phyloP scores from a whole-genome alignment of 257 asterid species.

The Rauvolfia tetraphylla region DNA sequence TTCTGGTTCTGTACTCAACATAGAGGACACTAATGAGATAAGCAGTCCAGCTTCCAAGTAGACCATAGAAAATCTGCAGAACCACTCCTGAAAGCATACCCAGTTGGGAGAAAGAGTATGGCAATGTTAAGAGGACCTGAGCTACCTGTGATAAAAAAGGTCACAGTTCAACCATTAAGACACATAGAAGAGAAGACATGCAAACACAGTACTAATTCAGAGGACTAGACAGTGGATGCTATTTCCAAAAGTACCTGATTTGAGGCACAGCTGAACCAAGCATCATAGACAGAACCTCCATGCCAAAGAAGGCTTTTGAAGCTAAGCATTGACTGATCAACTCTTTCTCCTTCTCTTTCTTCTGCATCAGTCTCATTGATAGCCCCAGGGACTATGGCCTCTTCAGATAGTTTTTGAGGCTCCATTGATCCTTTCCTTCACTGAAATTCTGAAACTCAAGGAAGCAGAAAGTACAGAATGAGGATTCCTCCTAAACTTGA shows the following conservation, averaged over 20 bases:
- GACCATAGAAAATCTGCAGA: conserved; percentile 66
- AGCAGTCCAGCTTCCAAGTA: conserved; percentile 89
- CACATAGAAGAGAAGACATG: neutral
- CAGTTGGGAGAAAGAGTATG: conserved; percentile 85
- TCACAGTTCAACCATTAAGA: neutral
- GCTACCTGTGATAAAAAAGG: conserved; percentile 49
- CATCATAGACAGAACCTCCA: conserved; percentile 88
- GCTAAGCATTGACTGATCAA: conserved; percentile 32
- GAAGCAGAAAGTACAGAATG: neutral
- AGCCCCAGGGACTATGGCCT: conserved; percentile 50
- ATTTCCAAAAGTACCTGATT: conserved; percentile 47
- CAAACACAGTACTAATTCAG: neutral
- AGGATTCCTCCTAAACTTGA: neutral
- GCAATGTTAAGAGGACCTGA: conserved; percentile 79
- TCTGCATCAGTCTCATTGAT: conserved; percentile 35
- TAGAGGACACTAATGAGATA: conserved; percentile 74
- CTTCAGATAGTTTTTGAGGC: conserved; percentile 68
- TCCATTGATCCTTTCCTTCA: conserved; percentile 36
- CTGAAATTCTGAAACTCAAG: neutral
- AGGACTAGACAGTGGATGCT: neutral
- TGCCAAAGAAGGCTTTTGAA: conserved; percentile 67
- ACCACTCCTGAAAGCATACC: conserved; percentile 72
- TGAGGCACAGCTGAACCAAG: conserved; percentile 94
- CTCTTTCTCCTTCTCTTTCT: conserved; percentile 32
- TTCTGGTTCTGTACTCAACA: conserved; percentile 69